phyloP scores from a whole-genome alignment of 495 filamentous ascomycete species.

The Podospora didyma region DNA sequence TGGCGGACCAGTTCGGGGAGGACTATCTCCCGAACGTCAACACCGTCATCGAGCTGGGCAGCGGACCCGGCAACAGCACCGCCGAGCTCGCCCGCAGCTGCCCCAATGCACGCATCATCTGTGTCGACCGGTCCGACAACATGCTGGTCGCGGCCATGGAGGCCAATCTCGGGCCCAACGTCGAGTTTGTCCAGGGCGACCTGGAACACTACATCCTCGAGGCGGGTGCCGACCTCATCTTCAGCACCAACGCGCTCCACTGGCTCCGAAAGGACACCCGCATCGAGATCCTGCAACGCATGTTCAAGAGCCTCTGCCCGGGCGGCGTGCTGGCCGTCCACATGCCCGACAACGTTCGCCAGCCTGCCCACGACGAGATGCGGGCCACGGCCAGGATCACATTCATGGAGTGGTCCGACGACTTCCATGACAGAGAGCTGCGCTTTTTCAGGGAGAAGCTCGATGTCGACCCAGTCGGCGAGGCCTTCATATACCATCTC shows the following conservation, averaged over 20 bases:
- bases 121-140: slow-evolving; percentile 50
- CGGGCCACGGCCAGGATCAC: slow-evolving; percentile 5
- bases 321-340: slow-evolving; percentile 52
- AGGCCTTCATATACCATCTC: no score
- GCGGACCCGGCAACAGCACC: slow-evolving; percentile 54
- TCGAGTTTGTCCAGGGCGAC: slow-evolving; percentile 36
- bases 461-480: no score
- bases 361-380: slow-evolving; percentile 50
- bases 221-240: slow-evolving; percentile 40
- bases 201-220: slow-evolving; percentile 35
- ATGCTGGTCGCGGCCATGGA: slow-evolving; percentile 48
- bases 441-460: no score
- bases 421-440: no score
- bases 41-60: slow-evolving; percentile 50
- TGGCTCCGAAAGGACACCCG: slow-evolving; percentile 45
- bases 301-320: slow-evolving; percentile 34
- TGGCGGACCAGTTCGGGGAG: no score
- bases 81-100: slow-evolving; percentile 38
- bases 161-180: slow-evolving; percentile 24
- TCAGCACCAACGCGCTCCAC: slow-evolving; percentile 54
- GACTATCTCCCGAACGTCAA: no score
- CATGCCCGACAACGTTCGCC: slow-evolving; percentile 48
- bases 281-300: slow-evolving; percentile 36
- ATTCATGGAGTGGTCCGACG: no score
- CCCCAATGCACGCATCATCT: slow-evolving; percentile 41